Base-by-base conservation (phyloP, 805 yeast species). In the Candida endomychidarum region DNA sequence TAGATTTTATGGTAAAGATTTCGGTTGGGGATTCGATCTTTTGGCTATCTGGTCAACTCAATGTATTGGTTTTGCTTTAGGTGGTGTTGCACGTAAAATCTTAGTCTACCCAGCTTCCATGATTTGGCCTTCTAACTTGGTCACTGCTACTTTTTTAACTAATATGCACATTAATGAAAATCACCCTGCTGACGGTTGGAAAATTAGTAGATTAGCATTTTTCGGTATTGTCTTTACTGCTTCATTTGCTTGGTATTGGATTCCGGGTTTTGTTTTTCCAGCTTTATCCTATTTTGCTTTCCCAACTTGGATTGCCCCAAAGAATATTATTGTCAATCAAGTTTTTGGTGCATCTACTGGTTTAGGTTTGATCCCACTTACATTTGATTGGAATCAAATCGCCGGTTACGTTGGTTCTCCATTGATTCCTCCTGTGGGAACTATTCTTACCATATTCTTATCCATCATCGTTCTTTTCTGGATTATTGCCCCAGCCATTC, bases 331-430 rank as follows among this genome's bases (percentile, higher is more conserved):
- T 47, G 54, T 78, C 38, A 75, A 77, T 11, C 51, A 57, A 6
- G 55, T 78, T n/a, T 73, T 80, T 9, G 83, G 84, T 19, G 53
- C 63, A 11, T 41, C 47, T 8, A 33, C 43, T 19, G 81, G 81
- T 11, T 43, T 78, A 19, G 83, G 82, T 8, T 43, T 77, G 32
- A 78, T 77, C 52, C 82, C 82, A 10, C 50, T 74, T 32, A 56
- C 81, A 7, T 69, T 78, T 53, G 83, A 78, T 36, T 77, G 81
- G 57, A 76, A 74, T 12, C 78, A 78, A 52, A 65, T 81, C 30
- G 73, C 80, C 6, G 72, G 68, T 40, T 74, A 70, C 57, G 60
- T 77, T 46, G 81, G 81, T 12, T 75, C 81, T 16, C 86, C 88
- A 9, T 67, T 82, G 53, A 67, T 80, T 39, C 81, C 86, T 9